phyloP scores from a whole-genome alignment of 371 early-diverging fungal species.

The Blakeslea trispora region DNA sequence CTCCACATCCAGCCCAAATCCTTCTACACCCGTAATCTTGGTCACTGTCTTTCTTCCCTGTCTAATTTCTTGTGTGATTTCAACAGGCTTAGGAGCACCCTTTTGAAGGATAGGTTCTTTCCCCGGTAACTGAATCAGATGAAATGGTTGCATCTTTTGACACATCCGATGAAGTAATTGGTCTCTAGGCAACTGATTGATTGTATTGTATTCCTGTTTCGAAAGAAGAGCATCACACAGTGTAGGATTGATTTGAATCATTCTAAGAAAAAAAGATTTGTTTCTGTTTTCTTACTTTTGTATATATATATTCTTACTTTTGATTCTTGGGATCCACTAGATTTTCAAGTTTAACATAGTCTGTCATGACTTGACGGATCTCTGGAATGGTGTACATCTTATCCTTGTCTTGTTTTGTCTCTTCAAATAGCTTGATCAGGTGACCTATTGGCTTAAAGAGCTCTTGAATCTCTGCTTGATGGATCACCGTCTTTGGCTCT shows the following conservation, averaged over 20 bases:
- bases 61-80: conserved; percentile 62
- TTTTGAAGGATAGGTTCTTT: conserved; percentile 44
- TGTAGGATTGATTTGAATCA: conserved; percentile 60
- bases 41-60: conserved; percentile 70
- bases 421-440: conserved; percentile 54
- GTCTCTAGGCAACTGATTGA: conserved; percentile 58
- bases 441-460: conserved; percentile 56
- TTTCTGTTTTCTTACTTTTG: no score
- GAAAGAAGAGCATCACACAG: conserved; percentile 62
- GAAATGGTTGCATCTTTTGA: conserved; percentile 59
- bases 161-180: conserved; percentile 48
- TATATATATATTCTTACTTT: conserved; percentile 38
- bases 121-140: conserved; percentile 48
- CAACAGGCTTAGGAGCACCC: conserved; percentile 53
- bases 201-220: conserved; percentile 62
- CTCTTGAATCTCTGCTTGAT: conserved; percentile 48
- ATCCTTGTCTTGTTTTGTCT: conserved; percentile 54
- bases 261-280: conserved; percentile 22
- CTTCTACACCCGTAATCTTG: conserved; percentile 63
- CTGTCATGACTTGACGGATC: conserved; percentile 54
- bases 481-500: no score
- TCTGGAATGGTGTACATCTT: conserved; percentile 55
- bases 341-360: conserved; percentile 59
- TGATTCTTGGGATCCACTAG: conserved; percentile 65
- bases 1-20: conserved; percentile 62